These are phyloP conservation scores for Fagopyrum tataricum DNA, from an alignment of 148 eudicot genomes.

Conservation along the genomic window DNA sequence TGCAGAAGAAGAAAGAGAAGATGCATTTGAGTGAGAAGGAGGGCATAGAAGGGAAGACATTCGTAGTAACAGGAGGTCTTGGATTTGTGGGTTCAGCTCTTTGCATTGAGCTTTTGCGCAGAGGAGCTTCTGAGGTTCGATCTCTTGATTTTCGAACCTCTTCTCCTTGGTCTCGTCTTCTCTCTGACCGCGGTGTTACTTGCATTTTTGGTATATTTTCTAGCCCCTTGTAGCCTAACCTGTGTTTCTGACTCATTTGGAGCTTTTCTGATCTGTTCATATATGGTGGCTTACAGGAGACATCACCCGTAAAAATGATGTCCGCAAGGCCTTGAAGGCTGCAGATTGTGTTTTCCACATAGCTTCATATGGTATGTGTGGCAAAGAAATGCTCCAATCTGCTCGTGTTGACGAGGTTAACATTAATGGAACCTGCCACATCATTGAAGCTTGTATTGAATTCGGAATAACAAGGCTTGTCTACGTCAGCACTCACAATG, in stretches of 20 bases:
- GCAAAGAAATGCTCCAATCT: conserved; percentile 91
- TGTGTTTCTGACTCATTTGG: neutral
- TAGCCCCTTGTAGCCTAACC: neutral
- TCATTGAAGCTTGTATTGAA: conserved; percentile 69
- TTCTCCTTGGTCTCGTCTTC: conserved; percentile 49
- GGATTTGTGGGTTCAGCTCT: conserved; percentile 84
- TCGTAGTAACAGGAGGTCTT: conserved; percentile 73
- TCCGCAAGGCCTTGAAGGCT: conserved; percentile 60
- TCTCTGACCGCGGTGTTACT: conserved; percentile 33
- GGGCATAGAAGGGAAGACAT: conserved; percentile 70
- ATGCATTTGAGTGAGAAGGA: conserved; percentile 93
- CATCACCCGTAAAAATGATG: conserved; percentile 52
- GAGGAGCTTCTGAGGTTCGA: conserved; percentile 66
- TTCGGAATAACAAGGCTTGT: conserved; percentile 68
- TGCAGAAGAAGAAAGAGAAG: conserved; percentile 12
- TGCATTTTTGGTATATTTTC: conserved; percentile 44
- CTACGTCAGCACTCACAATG: conserved; percentile 83
- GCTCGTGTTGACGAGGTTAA: conserved; percentile 70
- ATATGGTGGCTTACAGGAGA: conserved; percentile 46
- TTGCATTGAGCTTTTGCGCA: conserved; percentile 59
- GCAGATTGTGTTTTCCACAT: conserved; percentile 91
- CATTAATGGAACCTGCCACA: conserved; percentile 69
- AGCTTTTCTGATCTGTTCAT: neutral
- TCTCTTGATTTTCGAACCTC: conserved; percentile 48
- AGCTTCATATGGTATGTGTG: conserved; percentile 96